Conservation (phyloP, 495 filamentous ascomycete genomes). For the Hamigera avellanea region DNA sequence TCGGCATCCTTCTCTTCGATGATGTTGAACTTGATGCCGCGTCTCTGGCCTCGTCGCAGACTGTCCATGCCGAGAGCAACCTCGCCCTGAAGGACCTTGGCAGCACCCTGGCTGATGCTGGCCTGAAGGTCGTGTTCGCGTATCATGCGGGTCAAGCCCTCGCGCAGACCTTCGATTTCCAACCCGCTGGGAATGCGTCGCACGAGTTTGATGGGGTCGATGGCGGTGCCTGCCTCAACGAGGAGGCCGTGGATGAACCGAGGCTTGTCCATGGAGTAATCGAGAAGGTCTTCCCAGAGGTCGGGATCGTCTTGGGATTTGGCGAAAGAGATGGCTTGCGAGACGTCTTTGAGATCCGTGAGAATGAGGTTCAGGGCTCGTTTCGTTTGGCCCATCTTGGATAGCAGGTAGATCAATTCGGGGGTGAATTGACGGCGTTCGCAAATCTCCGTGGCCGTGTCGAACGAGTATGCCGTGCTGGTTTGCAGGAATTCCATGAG, state of each 20-base stretch:
- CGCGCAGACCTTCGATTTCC: slow-evolving; percentile 77
- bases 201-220: slow-evolving; percentile 82
- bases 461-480: slow-evolving; percentile 73
- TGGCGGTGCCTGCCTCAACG: slow-evolving; percentile 85
- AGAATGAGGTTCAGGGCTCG: slow-evolving; percentile 85
- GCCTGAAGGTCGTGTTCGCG: slow-evolving; percentile 89
- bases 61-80: slow-evolving; percentile 72
- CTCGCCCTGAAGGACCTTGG: slow-evolving; percentile 74
- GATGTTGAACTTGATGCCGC: slow-evolving; percentile 83
- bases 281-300: slow-evolving; percentile 88
- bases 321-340: slow-evolving; percentile 83
- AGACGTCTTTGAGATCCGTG: slow-evolving; percentile 74
- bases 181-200: slow-evolving; percentile 83
- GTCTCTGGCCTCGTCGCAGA: slow-evolving; percentile 62
- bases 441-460: slow-evolving; percentile 64
- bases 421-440: slow-evolving; percentile 67
- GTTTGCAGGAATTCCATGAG: slow-evolving; percentile 80
- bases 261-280: slow-evolving; percentile 94
- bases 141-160: slow-evolving; percentile 75
- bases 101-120: slow-evolving; percentile 81
- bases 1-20: slow-evolving; percentile 8
- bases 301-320: slow-evolving; percentile 84
- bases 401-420: slow-evolving; percentile 86
- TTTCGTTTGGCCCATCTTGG: slow-evolving; percentile 88
- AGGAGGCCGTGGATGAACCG: slow-evolving; percentile 85